Evolutionary conservation across 2,329 filamentous ascomycete genomes (phyloP), one percentile per base, ranked within the genome.

Genomic region (Aspergillus tubingensis): DNA sequence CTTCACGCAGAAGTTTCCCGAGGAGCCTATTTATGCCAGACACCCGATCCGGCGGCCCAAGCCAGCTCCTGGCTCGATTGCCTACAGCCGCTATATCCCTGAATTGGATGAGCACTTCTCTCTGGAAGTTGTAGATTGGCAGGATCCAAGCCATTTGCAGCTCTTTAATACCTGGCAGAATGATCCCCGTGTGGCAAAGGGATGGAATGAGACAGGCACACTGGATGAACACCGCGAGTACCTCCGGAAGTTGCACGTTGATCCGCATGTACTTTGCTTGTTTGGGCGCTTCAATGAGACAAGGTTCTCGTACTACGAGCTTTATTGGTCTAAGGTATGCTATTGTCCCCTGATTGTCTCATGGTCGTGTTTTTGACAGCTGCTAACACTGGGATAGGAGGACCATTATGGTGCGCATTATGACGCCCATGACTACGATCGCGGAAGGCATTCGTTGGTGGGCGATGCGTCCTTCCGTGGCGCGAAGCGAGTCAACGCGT

Each of bases 91-190:
- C 59, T 93, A 88, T 80, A 88, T 93, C 62, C 89, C 90, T 7
- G 87, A 92, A 69, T 80, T 93, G 43, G 81, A 86, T 62, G 88
- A 93, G 80, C 89, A 86, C 65, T 93, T 93, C 74, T 91, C 88
- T 62, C 89, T 93, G 80, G 81, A 90, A n/a, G 86, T 86, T 10
- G 82, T 94, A 1, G 88, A 93, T 73, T 90, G 85, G 76, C 70
- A 81, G 32, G 80, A 91, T 68, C 71, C 79, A 1, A 81, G 85
- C 68, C 90, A 94, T 75, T 77, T 93, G 54, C 77, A 80, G 15
- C 80, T 91, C 5, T 93, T 94, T 80, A 87, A 92, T 76, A 82
- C 82, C 59, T 94, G 91, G 91, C 90, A 92, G 76, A 94, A 94
- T 70, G 90, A 93, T 71, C 90, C 90, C 55, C 88, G 91, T 54